phyloP scores from a whole-genome alignment of 208 protist species.

The Crithidia brevicula region DNA sequence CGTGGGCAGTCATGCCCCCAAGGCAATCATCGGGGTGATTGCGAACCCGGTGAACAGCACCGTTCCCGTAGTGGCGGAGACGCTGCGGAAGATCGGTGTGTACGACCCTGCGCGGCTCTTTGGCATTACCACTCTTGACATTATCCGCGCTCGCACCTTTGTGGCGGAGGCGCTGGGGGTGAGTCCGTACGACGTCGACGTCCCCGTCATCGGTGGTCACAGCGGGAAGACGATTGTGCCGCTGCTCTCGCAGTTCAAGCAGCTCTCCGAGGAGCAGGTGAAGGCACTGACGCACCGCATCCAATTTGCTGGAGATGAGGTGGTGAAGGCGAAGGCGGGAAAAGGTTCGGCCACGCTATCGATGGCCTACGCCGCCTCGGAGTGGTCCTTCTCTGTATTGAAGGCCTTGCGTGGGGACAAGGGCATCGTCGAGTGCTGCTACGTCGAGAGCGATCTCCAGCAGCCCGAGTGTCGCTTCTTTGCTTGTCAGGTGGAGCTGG shows the following conservation, averaged over 20 bases:
- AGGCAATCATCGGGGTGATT: conserved; percentile 92
- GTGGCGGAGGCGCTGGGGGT: conserved; percentile 60
- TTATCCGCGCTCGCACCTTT: conserved; percentile 81
- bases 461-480: conserved; percentile 72
- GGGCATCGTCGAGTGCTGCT: conserved; percentile 76
- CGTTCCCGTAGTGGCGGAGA: conserved; percentile 94
- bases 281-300: conserved; percentile 84
- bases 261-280: conserved; percentile 67
- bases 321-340: conserved; percentile 90
- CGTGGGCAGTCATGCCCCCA: conserved; percentile 83
- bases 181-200: conserved; percentile 64
- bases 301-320: conserved; percentile 86
- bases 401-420: conserved; percentile 75
- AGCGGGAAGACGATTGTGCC: conserved; percentile 95
- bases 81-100: conserved; percentile 83
- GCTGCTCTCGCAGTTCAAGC: conserved; percentile 77
- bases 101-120: conserved; percentile 89
- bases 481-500: conserved; percentile 80
- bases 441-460: conserved; percentile 63
- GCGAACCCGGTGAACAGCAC: conserved; percentile 96
- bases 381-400: conserved; percentile 72
- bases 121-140: conserved; percentile 94
- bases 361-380: conserved; percentile 59
- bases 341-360: conserved; percentile 82
- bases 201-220: conserved; percentile 95